Conservation (phyloP, 1,284 basidiomycete genomes). For the Sanguinoderma infundibulare region DNA sequence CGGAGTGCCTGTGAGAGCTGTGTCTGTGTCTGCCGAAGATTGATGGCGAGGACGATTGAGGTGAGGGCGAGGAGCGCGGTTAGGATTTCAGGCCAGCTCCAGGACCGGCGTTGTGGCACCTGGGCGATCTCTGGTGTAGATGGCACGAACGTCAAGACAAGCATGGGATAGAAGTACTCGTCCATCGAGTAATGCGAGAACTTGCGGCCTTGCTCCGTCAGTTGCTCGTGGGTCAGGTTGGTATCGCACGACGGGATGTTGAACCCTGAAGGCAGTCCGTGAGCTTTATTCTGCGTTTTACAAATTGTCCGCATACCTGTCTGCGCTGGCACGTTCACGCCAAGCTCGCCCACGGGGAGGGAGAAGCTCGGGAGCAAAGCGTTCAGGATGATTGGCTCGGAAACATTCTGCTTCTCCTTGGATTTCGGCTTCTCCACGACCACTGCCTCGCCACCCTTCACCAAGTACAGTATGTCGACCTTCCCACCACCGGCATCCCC, state of each 20-base stretch:
- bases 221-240: constrained; percentile 52
- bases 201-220: constrained; percentile 39
- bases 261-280: constrained; percentile 39
- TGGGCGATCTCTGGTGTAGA: neutral
- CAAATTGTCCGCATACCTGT: constrained; percentile 47
- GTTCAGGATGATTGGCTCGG: constrained; percentile 40
- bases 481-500: constrained; percentile 54
- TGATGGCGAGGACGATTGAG: constrained; percentile 14
- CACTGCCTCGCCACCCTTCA: constrained; percentile 35
- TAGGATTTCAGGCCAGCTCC: constrained; percentile 13
- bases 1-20: constrained; percentile 14
- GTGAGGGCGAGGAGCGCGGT: constrained; percentile 12
- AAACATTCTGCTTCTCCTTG: constrained; percentile 33
- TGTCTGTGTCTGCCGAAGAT: constrained; percentile 18
- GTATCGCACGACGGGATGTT: constrained; percentile 46
- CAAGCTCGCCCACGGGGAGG: constrained; percentile 64
- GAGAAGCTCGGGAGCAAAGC: constrained; percentile 71
- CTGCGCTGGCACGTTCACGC: constrained; percentile 58
- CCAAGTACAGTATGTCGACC: constrained; percentile 68
- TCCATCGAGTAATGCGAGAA: constrained; percentile 59
- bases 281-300: neutral
- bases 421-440: constrained; percentile 23
- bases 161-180: constrained; percentile 58
- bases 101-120: neutral
- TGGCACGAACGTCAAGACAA: constrained; percentile 33